A percentile compares a stretch with the other conserved stretches of the same genome.
phyloP scores from a whole-genome alignment of 108 stramenopile species.

The Cyclostephanos invisitatus region DNA sequence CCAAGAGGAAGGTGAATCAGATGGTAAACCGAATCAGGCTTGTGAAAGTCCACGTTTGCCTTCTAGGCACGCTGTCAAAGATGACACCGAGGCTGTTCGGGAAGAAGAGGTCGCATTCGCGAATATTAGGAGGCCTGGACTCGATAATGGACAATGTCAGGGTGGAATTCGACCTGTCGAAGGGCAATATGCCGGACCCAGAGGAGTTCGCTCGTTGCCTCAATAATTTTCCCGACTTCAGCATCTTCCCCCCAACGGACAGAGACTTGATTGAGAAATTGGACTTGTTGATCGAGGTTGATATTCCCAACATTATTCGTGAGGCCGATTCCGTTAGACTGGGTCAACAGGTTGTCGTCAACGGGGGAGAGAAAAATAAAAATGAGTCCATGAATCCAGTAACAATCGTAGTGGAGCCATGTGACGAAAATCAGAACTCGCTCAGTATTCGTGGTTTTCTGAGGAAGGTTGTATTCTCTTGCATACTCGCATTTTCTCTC shows the following conservation, averaged over 20 bases:
- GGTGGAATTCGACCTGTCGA: slow-evolving; percentile 50
- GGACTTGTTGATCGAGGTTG: slow-evolving; percentile 32
- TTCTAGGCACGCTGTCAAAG: slow-evolving; percentile 39
- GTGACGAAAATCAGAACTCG: not conserved
- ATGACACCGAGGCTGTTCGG: slow-evolving; percentile 67
- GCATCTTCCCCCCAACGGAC: slow-evolving; percentile 47
- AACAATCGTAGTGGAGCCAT: not conserved
- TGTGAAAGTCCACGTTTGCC: slow-evolving; percentile 61
- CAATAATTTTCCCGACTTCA: slow-evolving; percentile 40
- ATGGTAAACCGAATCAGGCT: slow-evolving; percentile 72
- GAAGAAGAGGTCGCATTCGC: slow-evolving; percentile 46
- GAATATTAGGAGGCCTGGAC: slow-evolving; percentile 50
- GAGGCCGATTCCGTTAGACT: slow-evolving; percentile 26
- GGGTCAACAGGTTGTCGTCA: slow-evolving; percentile 6
- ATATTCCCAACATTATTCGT: slow-evolving; percentile 52
- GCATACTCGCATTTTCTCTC: slow-evolving; percentile 1
- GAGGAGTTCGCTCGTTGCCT: slow-evolving; percentile 50
- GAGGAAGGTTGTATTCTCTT: slow-evolving; percentile 2
- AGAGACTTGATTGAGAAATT: slow-evolving; percentile 24
- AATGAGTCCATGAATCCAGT: not conserved
- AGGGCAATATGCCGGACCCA: slow-evolving; percentile 69
- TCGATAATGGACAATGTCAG: slow-evolving; percentile 62
- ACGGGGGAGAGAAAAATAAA: not conserved
- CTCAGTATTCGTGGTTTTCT: not conserved
- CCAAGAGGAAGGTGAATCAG: slow-evolving; percentile 80